phyloP scores from a whole-genome alignment of 164 flowering plant genomes.

The Paratinospora sagittata region DNA sequence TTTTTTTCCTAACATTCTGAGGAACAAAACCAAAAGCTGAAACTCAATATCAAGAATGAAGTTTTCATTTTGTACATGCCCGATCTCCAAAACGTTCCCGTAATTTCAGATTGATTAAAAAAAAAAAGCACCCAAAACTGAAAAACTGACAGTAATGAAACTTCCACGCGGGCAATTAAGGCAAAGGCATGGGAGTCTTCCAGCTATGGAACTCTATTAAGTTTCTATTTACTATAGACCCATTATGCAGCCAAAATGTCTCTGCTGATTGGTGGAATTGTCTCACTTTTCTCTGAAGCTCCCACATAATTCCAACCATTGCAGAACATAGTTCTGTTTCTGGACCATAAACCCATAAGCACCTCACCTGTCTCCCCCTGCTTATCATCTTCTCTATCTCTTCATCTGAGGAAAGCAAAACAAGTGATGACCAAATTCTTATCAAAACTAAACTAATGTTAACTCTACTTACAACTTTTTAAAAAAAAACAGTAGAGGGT shows the following conservation, averaged over 20 bases:
- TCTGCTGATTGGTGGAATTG: slow-evolving; percentile 81
- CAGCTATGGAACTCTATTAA: slow-evolving; percentile 55
- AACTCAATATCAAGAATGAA: too few relatives aligned
- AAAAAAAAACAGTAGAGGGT: neutral
- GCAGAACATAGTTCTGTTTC: slow-evolving; percentile 76
- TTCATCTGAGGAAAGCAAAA: slow-evolving; percentile 42
- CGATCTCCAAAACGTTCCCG: too few relatives aligned
- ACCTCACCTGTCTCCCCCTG: slow-evolving; percentile 62
- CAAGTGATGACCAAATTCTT: neutral
- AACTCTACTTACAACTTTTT: too few relatives aligned
- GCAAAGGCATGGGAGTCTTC: slow-evolving; percentile 79
- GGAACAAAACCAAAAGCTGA: too few relatives aligned
- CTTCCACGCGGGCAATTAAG: too few relatives aligned
- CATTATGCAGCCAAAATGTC: slow-evolving; percentile 95
- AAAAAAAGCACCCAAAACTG: too few relatives aligned
- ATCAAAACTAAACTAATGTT: neutral
- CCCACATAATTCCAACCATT: slow-evolving; percentile 77
- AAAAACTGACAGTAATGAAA: too few relatives aligned
- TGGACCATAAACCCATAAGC: slow-evolving; percentile 73
- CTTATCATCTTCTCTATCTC: slow-evolving; percentile 61
- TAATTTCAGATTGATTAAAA: too few relatives aligned
- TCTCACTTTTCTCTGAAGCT: slow-evolving; percentile 85
- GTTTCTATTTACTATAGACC: slow-evolving; percentile 63
- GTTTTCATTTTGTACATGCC: too few relatives aligned
- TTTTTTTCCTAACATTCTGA: too few relatives aligned